Base-by-base conservation (phyloP, 1,139 yeast genomes). In the Pichia sp. region DNA sequence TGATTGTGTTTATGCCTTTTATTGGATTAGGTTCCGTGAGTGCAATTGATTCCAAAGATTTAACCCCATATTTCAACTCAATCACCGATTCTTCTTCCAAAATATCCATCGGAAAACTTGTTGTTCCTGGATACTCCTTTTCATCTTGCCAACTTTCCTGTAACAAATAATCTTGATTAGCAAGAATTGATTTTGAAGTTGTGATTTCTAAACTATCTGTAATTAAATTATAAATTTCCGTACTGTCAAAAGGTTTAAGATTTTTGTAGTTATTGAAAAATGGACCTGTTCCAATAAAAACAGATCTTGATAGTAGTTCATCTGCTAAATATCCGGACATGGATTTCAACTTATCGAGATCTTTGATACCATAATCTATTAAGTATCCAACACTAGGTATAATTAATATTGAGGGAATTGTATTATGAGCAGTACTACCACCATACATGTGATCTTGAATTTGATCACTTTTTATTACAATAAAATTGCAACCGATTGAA, bases 331-430 rank as follows among this genome's bases (percentile, higher is more conserved):
- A 89, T 0, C 97, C 97, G 63, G 87, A 95, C 6, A 35, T 43
- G 15, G 57, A 55, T 23, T 42, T 26, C 12, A 22, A 18, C 57
- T 73, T 72, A 1, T 71, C 70, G 30, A 74, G 71, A 74, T 80
- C 76, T 52, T 76, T 77, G 18, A 73, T 70, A 50, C 73, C 76
- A 2, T 89, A 84, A 1, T 88, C 77, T n/a, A 88, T 66, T 0
- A 85, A 72, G 68, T 85, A 89, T 0, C 96, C 96, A 7, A 86
- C 82, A 30, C 80, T 74, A 0, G 97, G 96, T 1, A 89, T 69
- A 3, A 90, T 65, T 92, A 96, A 87, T 16, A 89, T 65, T 1
- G 95, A 95, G 0, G 96, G 95, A 35, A 87, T 69, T 51, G 96
- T 72, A 45, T 78, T 71, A 18, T 65, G 68, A 45, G 78, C 71